Evolutionary conservation across 1,139 yeast genomes (phyloP).

Genomic region (Pichia sp.): DNA sequence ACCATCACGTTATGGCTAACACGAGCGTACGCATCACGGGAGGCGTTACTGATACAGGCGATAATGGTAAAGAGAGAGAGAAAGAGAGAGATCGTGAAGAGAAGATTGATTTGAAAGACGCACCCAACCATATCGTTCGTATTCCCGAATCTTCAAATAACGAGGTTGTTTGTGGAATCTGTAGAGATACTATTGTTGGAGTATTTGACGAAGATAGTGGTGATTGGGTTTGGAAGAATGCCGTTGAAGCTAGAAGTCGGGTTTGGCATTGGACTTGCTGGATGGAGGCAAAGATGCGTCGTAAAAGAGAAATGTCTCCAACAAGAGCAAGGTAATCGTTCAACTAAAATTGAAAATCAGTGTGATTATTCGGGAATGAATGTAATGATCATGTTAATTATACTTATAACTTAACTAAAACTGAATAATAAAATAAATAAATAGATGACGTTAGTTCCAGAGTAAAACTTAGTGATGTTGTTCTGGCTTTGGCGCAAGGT

Average conservation of each 20-base stretch:
- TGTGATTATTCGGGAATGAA: too few species aligned
- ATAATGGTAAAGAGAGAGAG: conserved; percentile 6
- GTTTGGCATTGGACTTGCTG: conserved; percentile 80
- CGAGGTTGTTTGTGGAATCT: conserved; percentile 73
- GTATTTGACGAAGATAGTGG: conserved; percentile 84
- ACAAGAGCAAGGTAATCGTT: conserved; percentile 8
- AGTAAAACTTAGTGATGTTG: conserved; percentile 30
- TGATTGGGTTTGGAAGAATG: conserved; percentile 93
- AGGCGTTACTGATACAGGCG: not conserved
- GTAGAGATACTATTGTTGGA: conserved; percentile 76
- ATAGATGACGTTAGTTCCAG: not conserved
- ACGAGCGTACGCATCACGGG: not conserved
- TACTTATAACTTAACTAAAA: too few species aligned
- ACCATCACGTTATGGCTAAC: not conserved
- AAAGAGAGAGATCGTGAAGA: conserved; percentile 15
- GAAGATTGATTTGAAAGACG: conserved; percentile 23
- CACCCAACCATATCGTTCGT: conserved; percentile 38
- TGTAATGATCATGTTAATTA: too few species aligned
- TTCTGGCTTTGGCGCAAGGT: conserved; percentile 30
- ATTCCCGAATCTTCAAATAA: conserved; percentile 73
- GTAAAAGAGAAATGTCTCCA: conserved; percentile 25
- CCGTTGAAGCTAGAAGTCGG: conserved; percentile 50
- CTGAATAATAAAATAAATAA: conserved; percentile 3
- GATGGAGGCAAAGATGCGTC: conserved; percentile 46
- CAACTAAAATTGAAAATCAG: too few species aligned